Evolutionary conservation across 1,284 basidiomycete species (phyloP).

Genomic region (Cryptococcus hybrid): DNA sequence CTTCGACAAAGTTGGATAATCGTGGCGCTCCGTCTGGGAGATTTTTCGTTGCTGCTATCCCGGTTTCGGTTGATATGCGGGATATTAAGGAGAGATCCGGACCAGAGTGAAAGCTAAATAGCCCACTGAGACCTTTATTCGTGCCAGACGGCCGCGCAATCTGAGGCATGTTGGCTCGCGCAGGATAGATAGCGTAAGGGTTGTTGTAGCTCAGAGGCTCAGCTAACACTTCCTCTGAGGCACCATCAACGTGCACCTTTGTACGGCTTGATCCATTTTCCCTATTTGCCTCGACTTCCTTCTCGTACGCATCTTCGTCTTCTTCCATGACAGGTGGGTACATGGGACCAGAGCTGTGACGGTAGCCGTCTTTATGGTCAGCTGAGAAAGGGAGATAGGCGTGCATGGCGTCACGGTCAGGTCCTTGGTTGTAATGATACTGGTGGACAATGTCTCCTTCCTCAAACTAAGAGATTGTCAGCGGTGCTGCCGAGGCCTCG

Average conservation of each 20-base stretch:
- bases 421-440: constrained; percentile 38
- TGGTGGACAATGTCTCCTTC: constrained; percentile 47
- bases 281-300: background rate
- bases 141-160: background rate
- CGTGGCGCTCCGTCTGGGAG: background rate
- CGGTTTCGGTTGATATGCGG: constrained; percentile 4
- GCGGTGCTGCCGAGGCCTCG: background rate
- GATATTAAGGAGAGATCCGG: constrained; percentile 18
- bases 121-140: constrained; percentile 7
- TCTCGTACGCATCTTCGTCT: constrained; percentile 7
- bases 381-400: constrained; percentile 8
- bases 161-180: background rate
- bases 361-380: background rate
- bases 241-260: background rate
- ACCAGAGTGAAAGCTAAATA: constrained; percentile 19
- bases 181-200: background rate
- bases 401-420: constrained; percentile 28
- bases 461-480: constrained; percentile 12
- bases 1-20: constrained; percentile 11
- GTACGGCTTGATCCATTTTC: background rate
- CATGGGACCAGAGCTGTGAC: background rate
- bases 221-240: background rate
- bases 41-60: background rate
- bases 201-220: background rate
- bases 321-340: constrained; percentile 16